Evolutionary conservation across 306 rosid species (phyloP).

Genomic region (Cajanus cajan): DNA sequence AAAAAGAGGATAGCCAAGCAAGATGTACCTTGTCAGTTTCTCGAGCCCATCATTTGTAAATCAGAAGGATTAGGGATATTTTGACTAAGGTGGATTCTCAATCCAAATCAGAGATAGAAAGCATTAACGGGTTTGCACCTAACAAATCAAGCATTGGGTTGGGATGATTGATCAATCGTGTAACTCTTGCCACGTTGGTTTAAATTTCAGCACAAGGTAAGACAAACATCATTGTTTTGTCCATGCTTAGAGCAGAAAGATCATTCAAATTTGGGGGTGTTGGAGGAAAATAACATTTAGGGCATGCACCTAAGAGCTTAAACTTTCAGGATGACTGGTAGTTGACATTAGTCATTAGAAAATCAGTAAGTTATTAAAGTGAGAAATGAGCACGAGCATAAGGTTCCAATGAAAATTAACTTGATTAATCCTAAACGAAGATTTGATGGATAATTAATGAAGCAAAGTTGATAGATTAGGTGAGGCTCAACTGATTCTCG

Average conservation of each 20-base stretch:
- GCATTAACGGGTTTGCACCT: background rate
- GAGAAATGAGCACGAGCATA: background rate
- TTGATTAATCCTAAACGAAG: background rate
- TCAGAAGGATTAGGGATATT: background rate
- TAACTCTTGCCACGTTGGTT: background rate
- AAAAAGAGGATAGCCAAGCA: background rate
- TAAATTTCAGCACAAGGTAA: background rate
- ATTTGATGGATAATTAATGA: background rate
- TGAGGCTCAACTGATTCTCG: conserved; percentile 5
- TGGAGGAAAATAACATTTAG: background rate
- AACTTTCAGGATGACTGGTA: background rate
- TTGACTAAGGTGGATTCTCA: background rate
- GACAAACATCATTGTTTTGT: background rate
- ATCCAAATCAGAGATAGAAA: background rate
- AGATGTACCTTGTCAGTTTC: background rate
- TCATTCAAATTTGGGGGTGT: background rate
- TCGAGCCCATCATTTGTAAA: background rate
- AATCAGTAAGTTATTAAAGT: background rate
- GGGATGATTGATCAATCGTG: background rate
- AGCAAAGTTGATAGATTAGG: background rate
- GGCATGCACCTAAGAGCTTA: background rate
- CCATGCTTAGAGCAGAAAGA: background rate
- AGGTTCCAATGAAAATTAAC: background rate
- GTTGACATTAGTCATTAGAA: background rate
- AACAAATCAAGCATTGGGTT: background rate